Percentiles rank a stretch among this genome's conserved stretches.
phyloP scores from a whole-genome alignment of 2,329 filamentous ascomycete genomes.

The Penicillium fuscoglaucum region DNA sequence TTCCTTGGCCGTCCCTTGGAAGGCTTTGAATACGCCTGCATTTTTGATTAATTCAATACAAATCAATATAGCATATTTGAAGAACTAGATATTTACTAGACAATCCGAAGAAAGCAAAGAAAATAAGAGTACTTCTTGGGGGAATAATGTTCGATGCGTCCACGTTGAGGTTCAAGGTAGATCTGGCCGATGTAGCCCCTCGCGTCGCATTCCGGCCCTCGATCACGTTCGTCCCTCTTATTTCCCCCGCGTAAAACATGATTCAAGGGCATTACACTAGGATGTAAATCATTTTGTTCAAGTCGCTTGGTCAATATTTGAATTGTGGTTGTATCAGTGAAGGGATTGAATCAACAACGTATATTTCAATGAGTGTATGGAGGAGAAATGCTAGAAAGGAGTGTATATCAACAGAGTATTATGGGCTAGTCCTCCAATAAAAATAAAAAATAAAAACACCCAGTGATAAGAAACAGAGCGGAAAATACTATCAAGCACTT shows the following conservation, averaged over 20 bases:
- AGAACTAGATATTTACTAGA: neutral
- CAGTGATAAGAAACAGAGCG: accelerated
- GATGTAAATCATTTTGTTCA: neutral
- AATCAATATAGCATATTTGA: neutral
- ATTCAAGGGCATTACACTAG: neutral
- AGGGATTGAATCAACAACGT: neutral
- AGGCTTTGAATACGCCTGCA: neutral
- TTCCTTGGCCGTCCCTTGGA: slow-evolving; percentile 5
- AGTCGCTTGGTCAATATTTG: neutral
- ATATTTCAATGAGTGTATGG: neutral
- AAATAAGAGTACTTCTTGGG: neutral
- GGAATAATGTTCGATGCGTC: neutral
- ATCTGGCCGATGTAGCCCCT: neutral
- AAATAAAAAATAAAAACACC: neutral
- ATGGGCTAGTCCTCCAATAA: neutral
- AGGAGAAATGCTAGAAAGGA: neutral
- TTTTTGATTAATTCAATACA: neutral
- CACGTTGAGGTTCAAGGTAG: neutral
- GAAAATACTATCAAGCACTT: neutral
- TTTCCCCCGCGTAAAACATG: neutral
- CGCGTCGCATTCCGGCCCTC: slow-evolving; percentile 9
- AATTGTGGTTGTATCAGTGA: neutral
- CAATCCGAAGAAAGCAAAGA: accelerated
- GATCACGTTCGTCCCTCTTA: neutral
- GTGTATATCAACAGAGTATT: neutral